phyloP scores from a whole-genome alignment of 495 filamentous ascomycete species.

The Annulohypoxylon maeteangense region DNA sequence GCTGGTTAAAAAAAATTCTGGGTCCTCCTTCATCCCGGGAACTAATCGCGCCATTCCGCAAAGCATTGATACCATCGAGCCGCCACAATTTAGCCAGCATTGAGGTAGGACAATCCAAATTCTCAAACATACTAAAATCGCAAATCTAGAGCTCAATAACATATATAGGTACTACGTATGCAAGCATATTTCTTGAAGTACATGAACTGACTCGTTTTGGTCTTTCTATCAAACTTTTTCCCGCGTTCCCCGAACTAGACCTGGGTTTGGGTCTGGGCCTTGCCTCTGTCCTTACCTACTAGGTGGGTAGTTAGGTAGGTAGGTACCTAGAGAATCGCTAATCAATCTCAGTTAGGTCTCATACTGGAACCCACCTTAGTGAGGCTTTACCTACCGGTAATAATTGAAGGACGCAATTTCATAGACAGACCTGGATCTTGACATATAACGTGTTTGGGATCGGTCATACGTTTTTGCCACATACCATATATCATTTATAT shows the following conservation, averaged over 20 bases:
- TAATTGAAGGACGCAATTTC: conserved; percentile 12
- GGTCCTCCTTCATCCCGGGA: conserved; percentile 31
- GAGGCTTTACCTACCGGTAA: background rate
- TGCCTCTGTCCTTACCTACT: background rate
- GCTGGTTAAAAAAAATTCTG: conserved; percentile 29
- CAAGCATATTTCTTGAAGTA: background rate
- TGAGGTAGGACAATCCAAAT: conserved; percentile 26
- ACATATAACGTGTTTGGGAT: conserved; percentile 35
- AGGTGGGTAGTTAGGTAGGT: conserved; percentile 1
- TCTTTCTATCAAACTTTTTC: conserved; percentile 14
- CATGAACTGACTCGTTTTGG: background rate
- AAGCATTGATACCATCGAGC: conserved; percentile 45
- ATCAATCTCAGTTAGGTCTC: conserved; percentile 23
- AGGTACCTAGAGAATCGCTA: conserved; percentile 11
- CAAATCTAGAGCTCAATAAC: conserved; percentile 24
- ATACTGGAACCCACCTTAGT: conserved; percentile 27
- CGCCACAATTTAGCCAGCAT: conserved; percentile 39
- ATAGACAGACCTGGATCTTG: conserved; percentile 29
- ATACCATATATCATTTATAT: background rate
- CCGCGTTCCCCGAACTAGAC: background rate
- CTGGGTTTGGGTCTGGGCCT: background rate
- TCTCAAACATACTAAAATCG: conserved; percentile 32
- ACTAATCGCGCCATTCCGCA: conserved; percentile 49
- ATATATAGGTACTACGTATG: background rate
- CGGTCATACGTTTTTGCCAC: background rate